Percentiles rank a stretch among this genome's conserved stretches.
phyloP scores from a whole-genome alignment of 1,139 yeast species.

The Lodderomyces orthopsilosis region DNA sequence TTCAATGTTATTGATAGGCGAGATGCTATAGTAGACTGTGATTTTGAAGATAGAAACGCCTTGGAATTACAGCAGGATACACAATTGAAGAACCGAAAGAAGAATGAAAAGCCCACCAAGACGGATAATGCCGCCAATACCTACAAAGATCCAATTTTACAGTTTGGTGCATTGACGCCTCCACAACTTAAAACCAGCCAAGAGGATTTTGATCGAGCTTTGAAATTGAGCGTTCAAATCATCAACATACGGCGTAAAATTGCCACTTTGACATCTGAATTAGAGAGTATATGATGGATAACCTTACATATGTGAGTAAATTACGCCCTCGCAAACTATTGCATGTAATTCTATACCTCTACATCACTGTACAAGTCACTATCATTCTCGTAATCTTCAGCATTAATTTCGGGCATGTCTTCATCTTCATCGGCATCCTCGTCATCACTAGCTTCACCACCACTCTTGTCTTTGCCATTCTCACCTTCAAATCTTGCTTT shows the following conservation, averaged over 20 bases:
- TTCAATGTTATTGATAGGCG: slow-evolving; percentile 16
- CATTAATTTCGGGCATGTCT: slow-evolving; percentile 31
- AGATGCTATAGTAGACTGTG: slow-evolving; percentile 3
- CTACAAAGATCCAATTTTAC: slow-evolving; percentile 39
- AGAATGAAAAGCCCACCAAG: neutral
- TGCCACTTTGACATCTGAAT: slow-evolving; percentile 15
- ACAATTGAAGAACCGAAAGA: slow-evolving; percentile 8
- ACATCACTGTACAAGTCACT: slow-evolving; percentile 48
- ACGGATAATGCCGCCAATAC: neutral
- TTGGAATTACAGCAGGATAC: neutral
- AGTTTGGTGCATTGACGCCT: slow-evolving; percentile 48
- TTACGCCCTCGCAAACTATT: too few relatives aligned
- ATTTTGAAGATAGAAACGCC: slow-evolving; percentile 3
- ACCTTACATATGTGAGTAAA: too few relatives aligned
- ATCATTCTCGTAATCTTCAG: slow-evolving; percentile 48
- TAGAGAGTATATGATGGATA: slow-evolving; percentile 11
- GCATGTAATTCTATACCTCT: slow-evolving; percentile 17
- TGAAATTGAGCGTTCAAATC: slow-evolving; percentile 27
- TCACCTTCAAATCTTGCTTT: slow-evolving; percentile 51
- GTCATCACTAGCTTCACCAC: slow-evolving; percentile 12
- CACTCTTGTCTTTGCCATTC: slow-evolving; percentile 23
- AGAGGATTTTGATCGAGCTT: slow-evolving; percentile 27
- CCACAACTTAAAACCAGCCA: slow-evolving; percentile 47
- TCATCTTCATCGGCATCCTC: slow-evolving; percentile 14
- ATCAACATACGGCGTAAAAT: slow-evolving; percentile 27